Percentiles rank a stretch among this genome's conserved stretches.
These are phyloP conservation scores for Silene uniflora DNA, from an alignment of 148 eudicot genomes.

Conservation along the genomic window DNA sequence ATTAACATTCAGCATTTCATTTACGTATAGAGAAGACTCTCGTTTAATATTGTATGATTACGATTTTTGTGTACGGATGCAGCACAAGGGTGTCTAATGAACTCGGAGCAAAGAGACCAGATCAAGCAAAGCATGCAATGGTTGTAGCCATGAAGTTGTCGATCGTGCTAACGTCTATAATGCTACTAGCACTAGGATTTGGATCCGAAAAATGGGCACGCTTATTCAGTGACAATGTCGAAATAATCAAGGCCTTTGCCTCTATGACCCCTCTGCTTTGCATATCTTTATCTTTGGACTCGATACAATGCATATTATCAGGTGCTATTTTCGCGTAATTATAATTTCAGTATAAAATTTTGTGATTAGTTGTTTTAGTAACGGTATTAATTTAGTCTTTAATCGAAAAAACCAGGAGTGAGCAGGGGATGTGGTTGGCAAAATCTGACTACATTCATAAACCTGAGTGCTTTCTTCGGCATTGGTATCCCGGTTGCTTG, in stretches of 20 bases:
- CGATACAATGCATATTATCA: slow-evolving; percentile 75
- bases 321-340: slow-evolving; percentile 32
- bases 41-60: no score
- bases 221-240: slow-evolving; percentile 48
- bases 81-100: slow-evolving; percentile 92
- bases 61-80: not conserved
- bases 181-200: slow-evolving; percentile 43
- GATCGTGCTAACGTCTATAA: slow-evolving; percentile 36
- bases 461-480: slow-evolving; percentile 50
- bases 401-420: slow-evolving; percentile 41
- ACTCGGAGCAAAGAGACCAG: slow-evolving; percentile 61
- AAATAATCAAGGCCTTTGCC: slow-evolving; percentile 43
- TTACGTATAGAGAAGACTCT: no score
- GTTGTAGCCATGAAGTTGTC: slow-evolving; percentile 60
- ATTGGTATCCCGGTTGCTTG: slow-evolving; percentile 68
- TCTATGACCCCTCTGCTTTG: slow-evolving; percentile 58
- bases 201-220: slow-evolving; percentile 67
- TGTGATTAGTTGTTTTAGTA: not conserved
- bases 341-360: no score
- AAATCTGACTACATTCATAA: slow-evolving; percentile 53
- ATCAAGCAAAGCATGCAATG: slow-evolving; percentile 61
- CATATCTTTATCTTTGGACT: slow-evolving; percentile 47
- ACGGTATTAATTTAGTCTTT: not conserved
- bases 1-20: no score
- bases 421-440: slow-evolving; percentile 92